Percentiles rank a stretch among this genome's conserved stretches.
phyloP scores from a whole-genome alignment of 345 rosid genomes.

The Boechera retrofracta region DNA sequence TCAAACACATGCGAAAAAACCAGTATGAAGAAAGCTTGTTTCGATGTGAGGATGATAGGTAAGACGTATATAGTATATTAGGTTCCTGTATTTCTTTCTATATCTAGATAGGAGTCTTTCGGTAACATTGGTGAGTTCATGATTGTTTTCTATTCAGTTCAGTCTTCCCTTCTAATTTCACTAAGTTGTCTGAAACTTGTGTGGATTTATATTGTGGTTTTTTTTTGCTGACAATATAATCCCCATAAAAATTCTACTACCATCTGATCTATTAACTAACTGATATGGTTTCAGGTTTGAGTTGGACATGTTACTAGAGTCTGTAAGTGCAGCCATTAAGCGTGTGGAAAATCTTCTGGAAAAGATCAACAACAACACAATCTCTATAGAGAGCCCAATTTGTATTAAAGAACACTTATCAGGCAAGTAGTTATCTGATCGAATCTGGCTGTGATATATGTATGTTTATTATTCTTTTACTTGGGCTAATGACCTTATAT shows the following conservation, averaged over 20 bases:
- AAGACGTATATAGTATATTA: conserved; percentile 25
- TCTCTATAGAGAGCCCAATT: conserved; percentile 65
- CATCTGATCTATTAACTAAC: conserved; percentile 28
- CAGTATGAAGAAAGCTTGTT: conserved; percentile 99
- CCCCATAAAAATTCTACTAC: background rate
- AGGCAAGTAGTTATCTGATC: conserved; percentile 52
- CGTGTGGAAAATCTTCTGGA: conserved; percentile 85
- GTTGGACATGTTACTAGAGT: conserved; percentile 94
- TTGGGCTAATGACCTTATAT: conserved; percentile 28
- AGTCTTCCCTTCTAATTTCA: conserved; percentile 16
- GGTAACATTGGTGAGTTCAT: conserved; percentile 14
- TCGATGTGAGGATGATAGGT: conserved; percentile 99
- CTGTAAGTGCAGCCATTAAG: conserved; percentile 78
- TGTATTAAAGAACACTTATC: conserved; percentile 81
- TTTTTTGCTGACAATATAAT: background rate
- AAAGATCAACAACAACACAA: conserved; percentile 70
- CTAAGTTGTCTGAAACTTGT: background rate
- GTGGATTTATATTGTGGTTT: background rate
- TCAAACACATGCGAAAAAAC: conserved; percentile 98
- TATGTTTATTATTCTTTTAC: conserved; percentile 14
- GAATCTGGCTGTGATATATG: conserved; percentile 21
- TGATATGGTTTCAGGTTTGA: conserved; percentile 77
- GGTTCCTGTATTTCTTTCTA: conserved; percentile 16
- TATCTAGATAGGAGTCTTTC: conserved; percentile 11
- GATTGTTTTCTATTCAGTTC: conserved; percentile 10